phyloP scores from a whole-genome alignment of 805 yeast genomes.

The Helenozyma baotianmanensis region DNA sequence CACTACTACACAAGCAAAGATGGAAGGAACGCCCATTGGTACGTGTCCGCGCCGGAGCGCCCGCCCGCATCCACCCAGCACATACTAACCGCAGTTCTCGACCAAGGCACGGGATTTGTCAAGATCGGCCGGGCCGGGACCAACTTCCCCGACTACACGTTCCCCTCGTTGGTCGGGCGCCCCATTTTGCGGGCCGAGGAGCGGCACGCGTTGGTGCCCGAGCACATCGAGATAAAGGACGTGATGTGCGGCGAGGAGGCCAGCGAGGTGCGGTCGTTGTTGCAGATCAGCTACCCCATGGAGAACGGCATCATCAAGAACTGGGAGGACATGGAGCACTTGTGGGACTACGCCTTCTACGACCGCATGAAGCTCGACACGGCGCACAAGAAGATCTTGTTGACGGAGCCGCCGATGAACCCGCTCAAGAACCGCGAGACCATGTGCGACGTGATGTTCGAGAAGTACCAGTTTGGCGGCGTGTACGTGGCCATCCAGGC shows the following conservation, averaged over 20 bases:
- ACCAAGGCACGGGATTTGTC: conserved; percentile 98
- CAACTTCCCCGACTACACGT: conserved; percentile 94
- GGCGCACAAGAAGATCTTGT: conserved; percentile 68
- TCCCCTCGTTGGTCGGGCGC: conserved; percentile 96
- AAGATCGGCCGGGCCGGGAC: conserved; percentile 96
- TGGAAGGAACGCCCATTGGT: conserved; percentile 19
- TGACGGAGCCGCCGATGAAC: conserved; percentile 98
- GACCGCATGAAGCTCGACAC: conserved; percentile 81
- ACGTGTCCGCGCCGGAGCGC: conserved; percentile 3
- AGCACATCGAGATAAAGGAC: conserved; percentile 77
- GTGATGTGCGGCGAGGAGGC: conserved; percentile 99
- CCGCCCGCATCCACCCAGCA: no score
- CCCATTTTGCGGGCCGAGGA: conserved; percentile 97
- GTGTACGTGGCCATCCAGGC: conserved; percentile 97
- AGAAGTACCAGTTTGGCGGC: conserved; percentile 84
- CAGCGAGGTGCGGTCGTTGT: conserved; percentile 77
- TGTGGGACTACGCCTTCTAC: conserved; percentile 97
- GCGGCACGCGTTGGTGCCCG: conserved; percentile 50
- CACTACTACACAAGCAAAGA: conserved; percentile 1
- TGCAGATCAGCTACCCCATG: conserved; percentile 97
- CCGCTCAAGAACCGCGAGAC: conserved; percentile 85
- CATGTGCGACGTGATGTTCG: conserved; percentile 93
- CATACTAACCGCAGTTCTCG: conserved; percentile 58
- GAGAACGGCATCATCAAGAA: conserved; percentile 93
- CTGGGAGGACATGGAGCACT: conserved; percentile 98